These are phyloP conservation scores for Sechiopsis laciniata DNA, from an alignment of 306 rosid species.

Conservation along the genomic window DNA sequence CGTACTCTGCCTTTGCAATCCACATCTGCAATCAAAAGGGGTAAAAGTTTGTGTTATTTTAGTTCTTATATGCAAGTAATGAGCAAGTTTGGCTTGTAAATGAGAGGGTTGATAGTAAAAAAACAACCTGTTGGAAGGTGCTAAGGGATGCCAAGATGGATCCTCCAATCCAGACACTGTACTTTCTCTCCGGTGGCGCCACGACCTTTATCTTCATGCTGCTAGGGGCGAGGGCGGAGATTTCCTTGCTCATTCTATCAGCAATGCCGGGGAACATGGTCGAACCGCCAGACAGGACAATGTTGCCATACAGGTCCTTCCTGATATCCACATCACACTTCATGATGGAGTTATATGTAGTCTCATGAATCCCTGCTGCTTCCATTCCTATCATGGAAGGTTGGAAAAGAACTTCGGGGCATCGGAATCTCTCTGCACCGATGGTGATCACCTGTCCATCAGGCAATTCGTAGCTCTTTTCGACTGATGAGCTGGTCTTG, in stretches of 20 bases:
- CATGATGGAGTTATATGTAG: conserved; percentile 98
- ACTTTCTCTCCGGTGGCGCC: conserved; percentile 98
- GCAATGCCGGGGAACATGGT: conserved; percentile 98
- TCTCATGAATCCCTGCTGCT: conserved; percentile 98
- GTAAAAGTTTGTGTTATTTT: neutral
- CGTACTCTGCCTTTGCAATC: conserved; percentile 97
- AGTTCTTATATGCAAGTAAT: neutral
- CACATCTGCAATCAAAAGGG: conserved; percentile 68
- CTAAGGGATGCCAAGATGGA: conserved; percentile 98
- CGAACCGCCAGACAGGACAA: conserved; percentile 97
- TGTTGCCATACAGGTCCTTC: conserved; percentile 93
- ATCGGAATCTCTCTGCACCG: conserved; percentile 95
- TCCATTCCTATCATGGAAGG: conserved; percentile 97
- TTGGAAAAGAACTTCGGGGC: conserved; percentile 95
- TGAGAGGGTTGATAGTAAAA: conserved; percentile 3
- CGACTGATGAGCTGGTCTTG: conserved; percentile 88
- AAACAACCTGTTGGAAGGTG: conserved; percentile 96
- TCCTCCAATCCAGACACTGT: conserved; percentile 99
- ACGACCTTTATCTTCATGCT: conserved; percentile 99
- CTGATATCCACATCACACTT: conserved; percentile 97
- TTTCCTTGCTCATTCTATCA: conserved; percentile 98
- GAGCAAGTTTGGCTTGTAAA: conserved; percentile 9
- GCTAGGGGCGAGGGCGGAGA: conserved; percentile 95
- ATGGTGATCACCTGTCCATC: conserved; percentile 97
- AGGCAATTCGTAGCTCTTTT: conserved; percentile 94